phyloP scores from a whole-genome alignment of 202 grass and related monocot species.

The Musa balbisiana region DNA sequence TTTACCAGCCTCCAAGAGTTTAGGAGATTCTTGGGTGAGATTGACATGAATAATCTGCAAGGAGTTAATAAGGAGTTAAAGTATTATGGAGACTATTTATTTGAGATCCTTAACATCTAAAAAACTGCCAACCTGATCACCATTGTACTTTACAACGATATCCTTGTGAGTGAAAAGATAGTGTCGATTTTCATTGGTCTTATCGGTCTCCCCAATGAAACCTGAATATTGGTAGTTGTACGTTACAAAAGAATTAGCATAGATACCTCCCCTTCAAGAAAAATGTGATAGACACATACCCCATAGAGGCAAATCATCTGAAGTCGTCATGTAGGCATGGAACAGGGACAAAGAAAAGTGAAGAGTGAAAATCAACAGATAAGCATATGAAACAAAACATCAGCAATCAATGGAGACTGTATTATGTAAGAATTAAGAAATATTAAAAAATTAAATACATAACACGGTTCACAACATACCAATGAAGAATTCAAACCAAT shows the following conservation, averaged over 20 bases:
- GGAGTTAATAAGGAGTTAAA: not conserved
- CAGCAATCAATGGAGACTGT: not conserved
- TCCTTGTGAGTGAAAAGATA: slow-evolving; percentile 88
- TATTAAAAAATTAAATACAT: not conserved
- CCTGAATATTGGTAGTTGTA: slow-evolving; percentile 31
- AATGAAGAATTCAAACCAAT: slow-evolving; percentile 98
- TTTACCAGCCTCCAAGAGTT: slow-evolving; percentile 75
- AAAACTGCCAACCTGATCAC: slow-evolving; percentile 49
- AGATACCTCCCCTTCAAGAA: slow-evolving; percentile 10
- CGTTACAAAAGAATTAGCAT: slow-evolving; percentile 14
- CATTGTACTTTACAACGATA: slow-evolving; percentile 63
- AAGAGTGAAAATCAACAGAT: not conserved
- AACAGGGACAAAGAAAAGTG: slow-evolving; percentile 2
- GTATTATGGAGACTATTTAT: not conserved
- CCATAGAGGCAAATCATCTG: slow-evolving; percentile 97
- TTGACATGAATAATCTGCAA: slow-evolving; percentile 98
- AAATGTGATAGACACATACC: slow-evolving; percentile 44
- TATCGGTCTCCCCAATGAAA: slow-evolving; percentile 79
- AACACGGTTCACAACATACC: slow-evolving; percentile 23
- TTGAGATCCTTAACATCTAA: not conserved
- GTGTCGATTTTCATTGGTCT: slow-evolving; percentile 61
- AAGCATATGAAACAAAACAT: too few relatives aligned
- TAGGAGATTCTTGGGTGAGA: slow-evolving; percentile 87
- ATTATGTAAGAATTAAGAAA: not conserved
- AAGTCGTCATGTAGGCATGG: slow-evolving; percentile 15